Evolutionary conservation across 2,329 filamentous ascomycete species (phyloP).

Genomic region (Nemania sp.): DNA sequence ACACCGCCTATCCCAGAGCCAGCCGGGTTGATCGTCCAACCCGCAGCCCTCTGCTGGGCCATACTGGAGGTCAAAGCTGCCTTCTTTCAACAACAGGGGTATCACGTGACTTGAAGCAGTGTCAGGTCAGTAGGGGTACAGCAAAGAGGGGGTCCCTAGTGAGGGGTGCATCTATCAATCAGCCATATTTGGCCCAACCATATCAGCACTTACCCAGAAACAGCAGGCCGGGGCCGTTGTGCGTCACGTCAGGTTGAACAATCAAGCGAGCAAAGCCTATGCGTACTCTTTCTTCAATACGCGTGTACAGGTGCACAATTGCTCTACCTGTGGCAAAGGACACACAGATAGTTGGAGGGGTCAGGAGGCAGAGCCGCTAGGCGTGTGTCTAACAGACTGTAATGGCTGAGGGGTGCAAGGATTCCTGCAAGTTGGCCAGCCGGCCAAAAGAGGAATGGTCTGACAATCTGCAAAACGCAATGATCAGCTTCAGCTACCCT

Average conservation of each 20-base stretch:
- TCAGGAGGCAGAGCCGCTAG: not conserved
- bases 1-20: slow-evolving; percentile 13
- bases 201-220: slow-evolving; percentile 14
- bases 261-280: not conserved
- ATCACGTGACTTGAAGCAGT: slow-evolving; percentile 25
- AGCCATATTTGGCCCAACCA: slow-evolving; percentile 1
- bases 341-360: slow-evolving; percentile 4
- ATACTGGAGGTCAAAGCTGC: slow-evolving; percentile 4
- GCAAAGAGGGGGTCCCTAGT: slow-evolving; percentile 14
- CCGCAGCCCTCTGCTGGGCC: slow-evolving; percentile 26
- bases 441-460: slow-evolving; percentile 32
- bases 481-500: slow-evolving; percentile 27
- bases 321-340: not conserved
- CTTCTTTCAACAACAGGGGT: slow-evolving; percentile 3
- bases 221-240: not conserved
- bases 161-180: slow-evolving; percentile 18
- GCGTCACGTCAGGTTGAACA: not conserved
- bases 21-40: slow-evolving; percentile 18
- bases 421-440: slow-evolving; percentile 16
- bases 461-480: slow-evolving; percentile 33
- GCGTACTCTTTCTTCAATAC: not conserved
- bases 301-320: not conserved
- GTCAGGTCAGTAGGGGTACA: slow-evolving; percentile 21
- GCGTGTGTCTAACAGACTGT: slow-evolving; percentile 28
- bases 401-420: not conserved